Base-by-base conservation (phyloP, 257 asterid species). In the Nicotiana tomentosiformis region DNA sequence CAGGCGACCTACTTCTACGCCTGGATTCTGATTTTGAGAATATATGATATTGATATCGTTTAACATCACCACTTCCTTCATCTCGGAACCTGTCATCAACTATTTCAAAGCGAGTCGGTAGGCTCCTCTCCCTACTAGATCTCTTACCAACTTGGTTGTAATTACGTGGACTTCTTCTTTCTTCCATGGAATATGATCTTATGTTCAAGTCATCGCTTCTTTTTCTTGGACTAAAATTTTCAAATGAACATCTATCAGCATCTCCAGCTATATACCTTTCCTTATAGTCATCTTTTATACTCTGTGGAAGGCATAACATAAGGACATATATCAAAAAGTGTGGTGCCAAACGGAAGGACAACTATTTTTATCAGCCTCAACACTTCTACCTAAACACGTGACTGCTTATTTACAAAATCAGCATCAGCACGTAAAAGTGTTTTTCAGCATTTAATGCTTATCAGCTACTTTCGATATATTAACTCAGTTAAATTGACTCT, bases 41-140 rank as follows among this genome's bases (percentile, higher is more conserved):
- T 86, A 93, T 85, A 5, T 46, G 78, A 80, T 77, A 62, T 81
- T 86, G 96, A 62, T 83, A 89, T 58, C 33, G 86, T 83, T 84
- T 92, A 81, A 86, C 91, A 76, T 84, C 79, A 65, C 94, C 70
- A 37, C 1, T 4, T 56, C 84, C 96, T 70, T 92, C 94, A 5
- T 96, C 98, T 33, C 97, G 91, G 62, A 91, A 93, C 89, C 99
- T 90, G 83, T 96, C 98, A 84, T 96, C 98, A 70, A 96, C 97
- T 76, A 96, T 87, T 93, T 94, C 98, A 82, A 96, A 91, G 79
- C 84, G 90, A 53, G 92, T 64, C 30, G 91, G 4, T 56, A 89
- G 86, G 37, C 85, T 68, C 86, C 86, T 89, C 6, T 68, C 88
- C 83, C 88, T 83, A 66, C 78, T 82, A n/a, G 93, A 77, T 79